Evolutionary conservation across 805 yeast genomes (phyloP).

Genomic region (Suhomyces emberorum): DNA sequence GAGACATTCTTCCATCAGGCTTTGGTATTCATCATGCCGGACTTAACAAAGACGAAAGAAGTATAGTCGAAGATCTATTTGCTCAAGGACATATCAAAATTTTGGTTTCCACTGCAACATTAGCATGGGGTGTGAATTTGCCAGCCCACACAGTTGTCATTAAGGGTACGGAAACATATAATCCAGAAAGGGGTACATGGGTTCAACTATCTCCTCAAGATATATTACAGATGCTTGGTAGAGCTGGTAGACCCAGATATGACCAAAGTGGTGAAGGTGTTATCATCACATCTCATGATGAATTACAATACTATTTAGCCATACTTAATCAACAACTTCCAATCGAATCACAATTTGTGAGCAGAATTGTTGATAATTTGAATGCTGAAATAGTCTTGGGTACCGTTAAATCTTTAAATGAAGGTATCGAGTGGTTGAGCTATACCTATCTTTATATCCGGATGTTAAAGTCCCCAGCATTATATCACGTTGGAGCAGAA

Average conservation of each 20-base stretch:
- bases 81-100: conserved; percentile 85
- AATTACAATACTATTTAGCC: conserved; percentile 84
- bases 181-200: conserved; percentile 90
- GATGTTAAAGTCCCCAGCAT: conserved; percentile 66
- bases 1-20: conserved; percentile 63
- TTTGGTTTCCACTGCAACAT: conserved; percentile 84
- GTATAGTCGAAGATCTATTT: conserved; percentile 77
- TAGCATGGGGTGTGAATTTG: conserved; percentile 96
- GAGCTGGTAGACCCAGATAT: conserved; percentile 96
- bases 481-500: conserved; percentile 73
- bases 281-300: conserved; percentile 82
- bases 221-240: conserved; percentile 93
- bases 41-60: conserved; percentile 65
- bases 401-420: conserved; percentile 52
- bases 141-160: conserved; percentile 95
- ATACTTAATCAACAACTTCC: conserved; percentile 89
- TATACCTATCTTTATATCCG: conserved; percentile 76
- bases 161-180: conserved; percentile 90
- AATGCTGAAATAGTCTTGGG: conserved; percentile 89
- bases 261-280: conserved; percentile 93
- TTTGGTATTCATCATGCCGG: conserved; percentile 95
- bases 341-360: conserved; percentile 82
- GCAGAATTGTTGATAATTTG: conserved; percentile 64
- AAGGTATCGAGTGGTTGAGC: conserved; percentile 79
- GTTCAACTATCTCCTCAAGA: conserved; percentile 92